Evolutionary conservation across 2,329 filamentous ascomycete species (phyloP), one percentile per base, ranked within the genome.

Genomic region (Tolypocladium pustulatum): DNA sequence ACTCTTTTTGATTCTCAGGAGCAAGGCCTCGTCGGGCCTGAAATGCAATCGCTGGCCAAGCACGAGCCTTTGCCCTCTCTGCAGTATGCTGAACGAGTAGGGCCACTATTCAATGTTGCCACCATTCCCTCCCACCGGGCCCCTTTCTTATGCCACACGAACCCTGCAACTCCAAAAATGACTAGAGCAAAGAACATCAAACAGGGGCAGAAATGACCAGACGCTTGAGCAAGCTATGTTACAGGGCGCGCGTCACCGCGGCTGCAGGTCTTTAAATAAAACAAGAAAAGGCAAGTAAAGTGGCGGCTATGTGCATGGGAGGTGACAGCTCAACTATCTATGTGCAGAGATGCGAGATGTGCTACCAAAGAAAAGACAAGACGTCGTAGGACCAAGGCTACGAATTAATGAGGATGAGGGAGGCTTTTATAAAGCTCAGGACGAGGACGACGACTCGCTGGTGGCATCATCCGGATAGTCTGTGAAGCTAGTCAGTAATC

Each of bases 391-490:
- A 22, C 49, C 30, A 22, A 52, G 3, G 49, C 9, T 27, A 22
- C 9, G 5, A 6, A 5, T 6, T 2, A 12, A 6, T 4, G 49
- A 53, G 10, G 10, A 53, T 3, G 20, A n/a, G 46, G 9, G 46
- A 34, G 49, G 20, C 10, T 12, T n/a, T n/a, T 1, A 22, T 34
- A 22, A 6, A 12, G 49, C 9, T 34, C 56, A 8, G 56, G 9
- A 17, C 22, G 27, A n/a, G n/a, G n/a, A n/a, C n/a, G n/a, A n/a
- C 8, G 3, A 8, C 43, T 52, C 43, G 34, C 30, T 15, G 17
- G 57, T 54, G 22, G 57, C 57, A 9, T 8, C 22, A 22, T 59
- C 54, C 7, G 57, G 57, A 32, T 59, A 59, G 27, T 53, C 57
- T 59, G 54, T 32, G 32, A n/a, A 30, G 30, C 15, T 1, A n/a